These are phyloP conservation scores for Trebouxia sp. DNA, from an alignment of 139 green algal genomes.

Conservation along the genomic window DNA sequence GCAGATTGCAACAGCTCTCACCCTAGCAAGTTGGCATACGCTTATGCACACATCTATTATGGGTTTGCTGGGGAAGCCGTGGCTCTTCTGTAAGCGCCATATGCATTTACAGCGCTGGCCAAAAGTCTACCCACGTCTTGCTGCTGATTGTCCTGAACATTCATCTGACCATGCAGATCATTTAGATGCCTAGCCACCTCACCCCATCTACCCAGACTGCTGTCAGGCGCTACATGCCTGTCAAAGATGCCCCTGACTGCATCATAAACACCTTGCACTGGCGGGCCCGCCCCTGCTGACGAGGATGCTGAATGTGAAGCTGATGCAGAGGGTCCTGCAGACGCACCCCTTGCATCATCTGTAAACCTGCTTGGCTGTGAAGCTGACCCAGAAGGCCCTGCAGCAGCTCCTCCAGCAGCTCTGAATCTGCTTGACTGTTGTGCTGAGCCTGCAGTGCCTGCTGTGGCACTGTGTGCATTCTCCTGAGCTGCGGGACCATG, in stretches of 20 bases:
- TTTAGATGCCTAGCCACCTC: not conserved
- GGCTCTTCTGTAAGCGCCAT: not conserved
- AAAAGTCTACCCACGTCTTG: constrained; percentile 3
- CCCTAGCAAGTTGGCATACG: too few relatives aligned
- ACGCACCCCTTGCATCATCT: too few relatives aligned
- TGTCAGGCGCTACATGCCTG: constrained; percentile 2
- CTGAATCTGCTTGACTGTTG: too few relatives aligned
- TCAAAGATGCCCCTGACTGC: constrained; percentile 21
- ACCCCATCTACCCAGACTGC: constrained; percentile 6
- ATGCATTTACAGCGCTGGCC: constrained; percentile 14
- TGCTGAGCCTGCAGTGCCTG: too few relatives aligned
- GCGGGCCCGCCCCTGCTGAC: not conserved
- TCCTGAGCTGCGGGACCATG: not conserved
- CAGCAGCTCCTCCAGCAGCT: too few relatives aligned
- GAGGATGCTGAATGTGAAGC: not conserved
- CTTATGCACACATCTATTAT: too few relatives aligned
- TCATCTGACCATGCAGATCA: constrained; percentile 17
- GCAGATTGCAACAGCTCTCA: too few relatives aligned
- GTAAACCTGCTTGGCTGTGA: too few relatives aligned
- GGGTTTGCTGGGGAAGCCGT: not conserved
- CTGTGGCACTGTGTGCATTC: too few relatives aligned
- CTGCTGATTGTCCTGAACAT: not conserved
- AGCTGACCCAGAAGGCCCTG: not conserved
- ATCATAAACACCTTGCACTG: constrained; percentile 11
- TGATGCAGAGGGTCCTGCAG: not conserved